phyloP scores from a whole-genome alignment of 371 early-diverging fungal species.

The Coemansia sp. region DNA sequence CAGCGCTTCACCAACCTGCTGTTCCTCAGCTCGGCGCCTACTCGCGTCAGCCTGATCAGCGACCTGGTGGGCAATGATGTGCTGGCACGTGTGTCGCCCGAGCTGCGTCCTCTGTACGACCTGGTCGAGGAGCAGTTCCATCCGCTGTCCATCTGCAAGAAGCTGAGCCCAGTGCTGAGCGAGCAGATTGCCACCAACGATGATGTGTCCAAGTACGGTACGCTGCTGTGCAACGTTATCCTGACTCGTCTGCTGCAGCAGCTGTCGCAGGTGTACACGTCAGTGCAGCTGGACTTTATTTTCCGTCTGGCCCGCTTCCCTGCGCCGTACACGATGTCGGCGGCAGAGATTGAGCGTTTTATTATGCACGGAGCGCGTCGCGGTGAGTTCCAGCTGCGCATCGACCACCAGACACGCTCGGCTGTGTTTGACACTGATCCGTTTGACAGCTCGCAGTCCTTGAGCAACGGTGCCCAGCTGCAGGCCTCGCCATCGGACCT shows the following conservation, averaged over 20 bases:
- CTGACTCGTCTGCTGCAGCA: slow-evolving; percentile 94
- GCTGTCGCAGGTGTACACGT: slow-evolving; percentile 94
- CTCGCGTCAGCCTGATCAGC: slow-evolving; percentile 85
- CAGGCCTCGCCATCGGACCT: slow-evolving; percentile 85
- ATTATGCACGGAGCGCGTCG: slow-evolving; percentile 96
- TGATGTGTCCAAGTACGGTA: slow-evolving; percentile 83
- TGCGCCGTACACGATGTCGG: slow-evolving; percentile 78
- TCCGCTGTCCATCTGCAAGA: slow-evolving; percentile 94
- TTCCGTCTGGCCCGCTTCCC: slow-evolving; percentile 86
- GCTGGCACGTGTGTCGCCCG: slow-evolving; percentile 82
- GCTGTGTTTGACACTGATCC: slow-evolving; percentile 87
- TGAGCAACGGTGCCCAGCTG: slow-evolving; percentile 80
- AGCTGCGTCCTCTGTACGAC: slow-evolving; percentile 88
- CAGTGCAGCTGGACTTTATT: slow-evolving; percentile 90
- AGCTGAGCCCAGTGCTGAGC: slow-evolving; percentile 82
- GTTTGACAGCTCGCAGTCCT: slow-evolving; percentile 68
- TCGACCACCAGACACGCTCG: slow-evolving; percentile 89
- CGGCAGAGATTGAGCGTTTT: slow-evolving; percentile 91
- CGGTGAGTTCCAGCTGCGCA: slow-evolving; percentile 91
- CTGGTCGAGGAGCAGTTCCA: slow-evolving; percentile 94
- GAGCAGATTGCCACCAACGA: slow-evolving; percentile 62
- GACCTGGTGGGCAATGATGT: slow-evolving; percentile 80
- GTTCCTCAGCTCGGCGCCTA: slow-evolving; percentile 80
- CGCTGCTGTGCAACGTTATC: slow-evolving; percentile 91
- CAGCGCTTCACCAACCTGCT: slow-evolving; percentile 84